These are phyloP conservation scores for Aspergillus homomorphus DNA, from an alignment of 495 filamentous ascomycete genomes.

Conservation along the genomic window DNA sequence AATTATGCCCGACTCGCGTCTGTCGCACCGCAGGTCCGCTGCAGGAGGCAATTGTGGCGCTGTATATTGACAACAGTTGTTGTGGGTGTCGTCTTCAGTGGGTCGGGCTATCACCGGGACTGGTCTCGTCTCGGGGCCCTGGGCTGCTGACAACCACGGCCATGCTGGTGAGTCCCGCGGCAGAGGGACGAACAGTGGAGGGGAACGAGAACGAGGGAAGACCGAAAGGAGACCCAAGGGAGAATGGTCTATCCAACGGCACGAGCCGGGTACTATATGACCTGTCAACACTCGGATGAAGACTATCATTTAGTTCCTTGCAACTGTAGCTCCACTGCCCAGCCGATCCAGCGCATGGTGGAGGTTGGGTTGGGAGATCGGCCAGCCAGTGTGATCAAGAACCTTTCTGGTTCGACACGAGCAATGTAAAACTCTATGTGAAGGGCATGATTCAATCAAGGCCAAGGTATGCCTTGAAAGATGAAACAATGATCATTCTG, in stretches of 20 bases:
- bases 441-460: background rate
- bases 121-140: background rate
- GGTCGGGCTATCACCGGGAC: background rate
- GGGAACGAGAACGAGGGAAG: background rate
- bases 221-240: background rate
- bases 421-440: background rate
- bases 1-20: conserved; percentile 1
- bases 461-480: background rate
- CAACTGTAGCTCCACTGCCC: background rate
- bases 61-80: background rate
- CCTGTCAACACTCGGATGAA: background rate
- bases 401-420: background rate
- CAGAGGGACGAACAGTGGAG: conserved; percentile 1
- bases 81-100: background rate
- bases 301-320: background rate
- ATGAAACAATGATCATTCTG: conserved; percentile 1
- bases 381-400: background rate
- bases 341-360: background rate
- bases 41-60: background rate
- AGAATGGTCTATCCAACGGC: background rate
- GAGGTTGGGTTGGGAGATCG: background rate
- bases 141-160: background rate
- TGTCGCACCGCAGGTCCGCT: conserved; percentile 4
- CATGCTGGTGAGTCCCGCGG: background rate
- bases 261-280: background rate